These are phyloP conservation scores for Chamaecyparis obtusa DNA, from an alignment of 75 land plant genomes.

Conservation along the genomic window DNA sequence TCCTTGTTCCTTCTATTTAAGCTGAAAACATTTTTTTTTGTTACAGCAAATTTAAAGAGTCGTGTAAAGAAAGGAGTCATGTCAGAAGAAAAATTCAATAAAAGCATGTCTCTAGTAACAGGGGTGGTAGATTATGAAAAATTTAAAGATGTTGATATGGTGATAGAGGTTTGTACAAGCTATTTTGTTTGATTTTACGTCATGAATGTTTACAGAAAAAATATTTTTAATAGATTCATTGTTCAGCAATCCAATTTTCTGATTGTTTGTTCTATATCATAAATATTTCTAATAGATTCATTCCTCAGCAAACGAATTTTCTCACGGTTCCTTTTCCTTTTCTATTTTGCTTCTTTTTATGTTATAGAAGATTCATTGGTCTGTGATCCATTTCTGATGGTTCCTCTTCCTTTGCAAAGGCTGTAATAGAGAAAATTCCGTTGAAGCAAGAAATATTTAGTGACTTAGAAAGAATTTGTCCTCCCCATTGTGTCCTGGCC, in stretches of 20 bases:
- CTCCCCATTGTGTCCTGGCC: conserved; percentile 84
- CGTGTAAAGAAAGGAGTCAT: conserved; percentile 56
- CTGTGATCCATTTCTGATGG: neutral
- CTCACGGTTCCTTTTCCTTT: neutral
- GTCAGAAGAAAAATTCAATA: conserved; percentile 65
- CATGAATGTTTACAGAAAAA: neutral
- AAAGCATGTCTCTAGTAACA: conserved; percentile 61
- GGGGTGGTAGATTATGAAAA: conserved; percentile 83
- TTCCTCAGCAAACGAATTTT: neutral
- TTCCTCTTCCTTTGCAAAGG: conserved; percentile 45
- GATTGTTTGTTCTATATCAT: neutral
- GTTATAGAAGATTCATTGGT: neutral
- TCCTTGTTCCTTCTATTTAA: neutral
- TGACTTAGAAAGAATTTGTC: conserved; percentile 84
- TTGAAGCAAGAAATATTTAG: conserved; percentile 86
- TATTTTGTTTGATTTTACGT: neutral
- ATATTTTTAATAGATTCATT: neutral
- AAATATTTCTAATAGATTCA: neutral
- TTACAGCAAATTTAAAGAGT: conserved; percentile 69
- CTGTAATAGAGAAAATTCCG: conserved; percentile 87
- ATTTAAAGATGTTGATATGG: conserved; percentile 87
- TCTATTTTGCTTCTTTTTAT: neutral
- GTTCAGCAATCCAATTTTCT: neutral
- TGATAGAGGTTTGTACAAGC: conserved; percentile 77
- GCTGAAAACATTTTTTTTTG: conserved; percentile 4